A percentile compares a stretch with the other conserved stretches of the same genome.
Conservation (phyloP, 2,329 filamentous ascomycete species). For the Emericellopsis atlantica region DNA sequence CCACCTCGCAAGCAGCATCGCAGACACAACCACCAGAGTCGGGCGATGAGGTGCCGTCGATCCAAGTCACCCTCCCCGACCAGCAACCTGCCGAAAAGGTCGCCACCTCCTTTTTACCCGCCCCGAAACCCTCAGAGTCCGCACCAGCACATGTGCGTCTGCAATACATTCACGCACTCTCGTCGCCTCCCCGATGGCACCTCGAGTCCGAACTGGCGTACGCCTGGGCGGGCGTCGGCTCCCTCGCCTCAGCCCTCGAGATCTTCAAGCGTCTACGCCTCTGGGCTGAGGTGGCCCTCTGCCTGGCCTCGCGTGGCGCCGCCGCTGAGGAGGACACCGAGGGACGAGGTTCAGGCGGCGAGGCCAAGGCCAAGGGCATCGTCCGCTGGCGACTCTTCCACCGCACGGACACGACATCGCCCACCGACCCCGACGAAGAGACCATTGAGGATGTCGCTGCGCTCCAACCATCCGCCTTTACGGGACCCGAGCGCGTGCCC, state of each 20-base stretch:
- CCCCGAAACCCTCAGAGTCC: slow-evolving; percentile 61
- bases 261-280: slow-evolving; percentile 90
- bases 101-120: slow-evolving; percentile 70
- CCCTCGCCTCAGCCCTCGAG: slow-evolving; percentile 77
- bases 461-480: slow-evolving; percentile 40
- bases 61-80: slow-evolving; percentile 28
- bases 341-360: slow-evolving; percentile 43
- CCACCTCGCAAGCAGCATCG: slow-evolving; percentile 23
- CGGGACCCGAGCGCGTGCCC: slow-evolving; percentile 53
- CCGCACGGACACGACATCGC: slow-evolving; percentile 29
- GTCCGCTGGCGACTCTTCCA: slow-evolving; percentile 71
- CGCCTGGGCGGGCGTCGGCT: slow-evolving; percentile 84
- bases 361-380: slow-evolving; percentile 69
- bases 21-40: slow-evolving; percentile 7
- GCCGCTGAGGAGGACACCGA: slow-evolving; percentile 38
- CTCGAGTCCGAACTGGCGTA: slow-evolving; percentile 86
- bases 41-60: slow-evolving; percentile 24
- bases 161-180: slow-evolving; percentile 71
- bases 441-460: slow-evolving; percentile 38
- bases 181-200: slow-evolving; percentile 81
- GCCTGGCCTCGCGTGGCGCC: slow-evolving; percentile 52
- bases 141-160: slow-evolving; percentile 67
- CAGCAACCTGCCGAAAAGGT: slow-evolving; percentile 19
- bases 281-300: slow-evolving; percentile 91
- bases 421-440: slow-evolving; percentile 33